Base-by-base conservation (phyloP, 2,329 filamentous ascomycete species). In the Verticillium isaacii region DNA sequence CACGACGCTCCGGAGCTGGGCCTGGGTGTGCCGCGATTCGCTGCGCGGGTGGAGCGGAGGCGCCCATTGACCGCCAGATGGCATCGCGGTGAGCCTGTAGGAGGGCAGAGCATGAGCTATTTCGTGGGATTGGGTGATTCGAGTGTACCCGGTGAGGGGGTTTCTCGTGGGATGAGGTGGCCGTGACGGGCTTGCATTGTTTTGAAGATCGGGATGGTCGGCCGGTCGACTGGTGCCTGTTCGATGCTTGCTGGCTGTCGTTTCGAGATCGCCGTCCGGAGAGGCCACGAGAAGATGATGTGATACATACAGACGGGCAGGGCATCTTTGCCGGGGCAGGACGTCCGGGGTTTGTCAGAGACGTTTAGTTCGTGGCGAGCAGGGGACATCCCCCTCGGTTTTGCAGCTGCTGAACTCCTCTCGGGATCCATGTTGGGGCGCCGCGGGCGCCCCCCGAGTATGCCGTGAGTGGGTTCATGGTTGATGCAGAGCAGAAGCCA, bases 51-150 rank as follows among this genome's bases (percentile, higher is more conserved):
- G 66, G 65, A 62, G 32, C 62, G 56, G 58, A 63, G 64, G 61
- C 56, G 57, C 32, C 29, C 60, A 61, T 62, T 64, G 60, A 63
- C 61, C 63, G 62, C 60, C 41, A 58, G 45, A 60, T 45, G 58
- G 45, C 58, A 45, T 37, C 54, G 57, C 63, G 32, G 54, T 60
- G 56, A 65, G 66, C 69, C 70, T 72, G 68, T 72, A 68, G 72
- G 65, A 70, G 64, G 62, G 63, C 66, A 37, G 62, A 71, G 68
- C 70, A 69, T 68, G 70, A 59, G 61, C 64, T 68, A 69, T 69
- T 64, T 68, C 61, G 59, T 66, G 58, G 69, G 63, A 74, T 72
- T 73, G 71, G 72, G 63, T 63, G 23, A 64, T 52, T 56, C 36
- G 29, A 57, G 39, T 59, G 61, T 64, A 65, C 56, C 29, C 15